phyloP scores from a whole-genome alignment of 768 basidiomycete species.

The Udeniomyces megalosporus region DNA sequence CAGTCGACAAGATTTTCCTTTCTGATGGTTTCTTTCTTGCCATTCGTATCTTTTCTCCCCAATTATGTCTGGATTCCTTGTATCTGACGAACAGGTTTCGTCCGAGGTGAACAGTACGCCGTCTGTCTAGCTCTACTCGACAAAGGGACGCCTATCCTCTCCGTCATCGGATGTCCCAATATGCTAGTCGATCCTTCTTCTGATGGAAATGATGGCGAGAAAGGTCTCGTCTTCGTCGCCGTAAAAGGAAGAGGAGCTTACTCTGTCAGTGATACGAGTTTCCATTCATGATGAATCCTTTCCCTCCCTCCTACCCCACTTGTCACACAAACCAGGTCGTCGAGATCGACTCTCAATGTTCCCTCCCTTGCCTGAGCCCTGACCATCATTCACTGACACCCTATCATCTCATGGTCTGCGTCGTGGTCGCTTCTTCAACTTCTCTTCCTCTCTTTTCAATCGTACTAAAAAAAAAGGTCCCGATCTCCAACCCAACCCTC shows the following conservation, averaged over 20 bases:
- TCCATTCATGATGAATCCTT: too few species aligned
- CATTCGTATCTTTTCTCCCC: neutral
- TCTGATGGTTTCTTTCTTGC: too few species aligned
- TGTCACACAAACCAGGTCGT: too few species aligned
- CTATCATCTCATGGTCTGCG: conserved; percentile 28
- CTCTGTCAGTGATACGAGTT: neutral
- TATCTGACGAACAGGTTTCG: conserved; percentile 84
- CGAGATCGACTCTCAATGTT: neutral
- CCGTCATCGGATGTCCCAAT: conserved; percentile 85
- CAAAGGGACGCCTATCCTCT: conserved; percentile 58
- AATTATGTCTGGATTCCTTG: conserved; percentile 37
- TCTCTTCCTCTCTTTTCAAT: too few species aligned
- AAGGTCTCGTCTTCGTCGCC: neutral
- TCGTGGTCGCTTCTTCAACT: conserved; percentile 29
- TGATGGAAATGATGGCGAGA: neutral
- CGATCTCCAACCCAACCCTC: too few species aligned
- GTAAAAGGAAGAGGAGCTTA: neutral
- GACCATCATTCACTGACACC: neutral
- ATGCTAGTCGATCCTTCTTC: conserved; percentile 15
- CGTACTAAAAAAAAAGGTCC: too few species aligned
- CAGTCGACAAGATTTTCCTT: too few species aligned
- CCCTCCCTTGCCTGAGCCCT: too few species aligned
- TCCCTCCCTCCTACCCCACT: too few species aligned
- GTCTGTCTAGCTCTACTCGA: conserved; percentile 74
- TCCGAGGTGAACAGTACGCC: conserved; percentile 79